Base-by-base conservation (phyloP, 805 yeast species). In the Cyberlindnera bimundalis region DNA sequence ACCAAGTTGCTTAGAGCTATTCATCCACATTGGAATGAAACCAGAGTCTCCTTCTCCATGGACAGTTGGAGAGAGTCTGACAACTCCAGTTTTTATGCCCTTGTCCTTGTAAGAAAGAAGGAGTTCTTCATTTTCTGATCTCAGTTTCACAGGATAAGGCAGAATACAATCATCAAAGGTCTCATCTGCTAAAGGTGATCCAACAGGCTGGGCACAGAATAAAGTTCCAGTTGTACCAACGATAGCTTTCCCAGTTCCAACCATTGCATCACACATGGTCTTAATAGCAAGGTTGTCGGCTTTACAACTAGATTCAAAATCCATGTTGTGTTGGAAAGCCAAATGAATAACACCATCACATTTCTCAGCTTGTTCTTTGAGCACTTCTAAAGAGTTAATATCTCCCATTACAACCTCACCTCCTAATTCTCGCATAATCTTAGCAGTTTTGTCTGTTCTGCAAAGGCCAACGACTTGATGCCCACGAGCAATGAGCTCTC, bases 291-390 rank as follows among this genome's bases (percentile, higher is more conserved):
- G 7, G 6, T 41, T 37, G 16, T 57, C 37, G 0, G 67, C 70
- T 5, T 28, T 38, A n/a, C 33, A 39, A 29, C 66, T 70, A 31
- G 51, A 33, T 18, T 41, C 40, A 27, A 46, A 38, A 53, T 29
- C n/a, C 51, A 34, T 2, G 33, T 48, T 27, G 42, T 49, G 11
- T 56, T 46, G 4, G 42, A 16, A 37, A 59, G 62, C 73, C 19
- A 64, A 44, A 39, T 68, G 71, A 13, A 65, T 36, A 14, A 62
- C 60, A 8, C 60, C 71, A 38, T 68, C 73, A 8, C 61, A 35
- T 28, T 52, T 53, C 6, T 38, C 17, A 10, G 66, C 61, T 9
- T 51, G 64, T 33, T 58, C 45, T 24, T 39, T 50, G 13, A 67
- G 50, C 17, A 35, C 30, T 0, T 65, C 67, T 2, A 52, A 21